Evolutionary conservation across 257 asterid genomes (phyloP).

Genomic region (Eucommia ulmoides): DNA sequence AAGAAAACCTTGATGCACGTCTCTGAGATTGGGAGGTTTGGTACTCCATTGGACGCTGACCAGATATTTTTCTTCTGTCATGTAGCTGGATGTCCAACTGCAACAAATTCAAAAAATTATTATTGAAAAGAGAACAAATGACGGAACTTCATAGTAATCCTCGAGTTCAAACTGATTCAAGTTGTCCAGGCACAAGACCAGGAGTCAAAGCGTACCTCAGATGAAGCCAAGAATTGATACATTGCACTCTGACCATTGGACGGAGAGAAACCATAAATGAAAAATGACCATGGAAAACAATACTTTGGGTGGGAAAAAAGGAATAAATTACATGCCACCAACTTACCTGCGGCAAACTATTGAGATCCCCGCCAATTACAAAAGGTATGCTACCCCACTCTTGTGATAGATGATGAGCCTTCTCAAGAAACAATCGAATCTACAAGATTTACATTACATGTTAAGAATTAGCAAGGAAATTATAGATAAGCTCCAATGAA

Average conservation of each 20-base stretch:
- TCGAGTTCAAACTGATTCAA: not conserved
- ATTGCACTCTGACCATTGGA: conserved; percentile 61
- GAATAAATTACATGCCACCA: conserved; percentile 4
- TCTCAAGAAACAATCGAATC: conserved; percentile 71
- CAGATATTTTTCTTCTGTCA: conserved; percentile 60
- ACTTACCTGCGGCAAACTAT: conserved; percentile 66
- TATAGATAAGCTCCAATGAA: too few species aligned
- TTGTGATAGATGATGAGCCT: conserved; percentile 56
- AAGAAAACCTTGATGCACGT: conserved; percentile 26
- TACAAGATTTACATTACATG: conserved; percentile 16
- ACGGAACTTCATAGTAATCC: too few species aligned
- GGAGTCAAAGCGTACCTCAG: conserved; percentile 40
- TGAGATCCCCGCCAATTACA: conserved; percentile 61
- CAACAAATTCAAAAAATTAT: conserved; percentile 4
- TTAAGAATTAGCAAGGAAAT: too few species aligned
- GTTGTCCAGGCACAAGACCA: not conserved
- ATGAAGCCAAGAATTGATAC: conserved; percentile 62
- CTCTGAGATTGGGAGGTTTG: conserved; percentile 10
- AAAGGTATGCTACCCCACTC: conserved; percentile 81
- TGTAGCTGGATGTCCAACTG: conserved; percentile 60
- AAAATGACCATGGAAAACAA: conserved; percentile 4
- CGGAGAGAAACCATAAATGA: conserved; percentile 12
- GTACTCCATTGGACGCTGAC: conserved; percentile 31
- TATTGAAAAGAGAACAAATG: not conserved
- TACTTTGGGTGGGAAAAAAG: conserved; percentile 1